Evolutionary conservation across 169 alveolate genomes (phyloP), one percentile per base, ranked within the genome.

Genomic region (Besnoitia besnoiti): DNA sequence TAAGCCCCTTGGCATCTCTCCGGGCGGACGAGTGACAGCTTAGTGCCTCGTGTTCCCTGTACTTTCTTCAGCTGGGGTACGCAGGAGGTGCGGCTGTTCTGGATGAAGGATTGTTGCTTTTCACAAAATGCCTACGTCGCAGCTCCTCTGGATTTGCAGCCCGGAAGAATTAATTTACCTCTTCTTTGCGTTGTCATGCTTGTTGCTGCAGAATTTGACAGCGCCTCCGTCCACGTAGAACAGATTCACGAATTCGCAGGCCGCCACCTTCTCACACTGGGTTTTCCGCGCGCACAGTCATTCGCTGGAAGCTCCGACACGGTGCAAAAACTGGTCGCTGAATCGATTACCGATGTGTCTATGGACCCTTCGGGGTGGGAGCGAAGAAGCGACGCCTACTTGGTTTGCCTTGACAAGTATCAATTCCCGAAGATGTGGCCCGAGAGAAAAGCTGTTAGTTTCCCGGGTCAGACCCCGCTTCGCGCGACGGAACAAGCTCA

Each of bases 331-430:
- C 3, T 73, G 3, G 0, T 19, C n/a, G 82, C 82, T 35, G 82
- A 73, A 73, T 37, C 46, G n/a, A 19, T 73, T 14, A 73, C 82
- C 39, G 44, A 30, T 73, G 46, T 0, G 8, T 73, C 82, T n/a
- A 73, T 73, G 82, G 82, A 73, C n/a, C 82, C 82, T 73, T 73
- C 82, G 46, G 82, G 47, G n/a, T 73, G 82, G 82, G 46, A 73
- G 1, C 16, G 44, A n/a, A 73, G 24, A 37, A 73, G 39, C 30
- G 39, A 73, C 44, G 82, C 82, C 12, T n/a, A 10, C n/a, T 37
- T 73, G 82, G 82, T 73, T 8, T 73, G 82, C 82, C 12, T 73
- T 1, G n/a, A 7, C 24, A 19, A 7, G 24, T 42, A 16, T 10
- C 82, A 73, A 16, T 73, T 37, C 46, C 82, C 82, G n/a, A 73